These are phyloP conservation scores for Torulaspora globosa DNA, from an alignment of 1,139 yeast species.

Conservation along the genomic window DNA sequence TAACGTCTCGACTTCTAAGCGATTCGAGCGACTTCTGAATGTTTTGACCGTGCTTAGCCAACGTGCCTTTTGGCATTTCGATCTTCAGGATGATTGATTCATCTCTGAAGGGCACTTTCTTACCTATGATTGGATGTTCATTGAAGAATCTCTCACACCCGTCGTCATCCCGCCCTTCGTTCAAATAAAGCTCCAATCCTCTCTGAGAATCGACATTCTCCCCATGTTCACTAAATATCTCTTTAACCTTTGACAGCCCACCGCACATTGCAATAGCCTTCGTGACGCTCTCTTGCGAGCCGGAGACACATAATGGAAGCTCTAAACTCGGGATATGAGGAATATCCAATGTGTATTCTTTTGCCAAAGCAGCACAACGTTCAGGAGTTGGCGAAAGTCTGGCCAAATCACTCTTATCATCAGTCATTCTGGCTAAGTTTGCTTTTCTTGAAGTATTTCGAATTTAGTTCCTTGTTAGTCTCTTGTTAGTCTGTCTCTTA, in stretches of 20 bases:
- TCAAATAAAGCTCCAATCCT: slow-evolving; percentile 55
- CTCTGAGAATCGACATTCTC: slow-evolving; percentile 52
- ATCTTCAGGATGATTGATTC: slow-evolving; percentile 70
- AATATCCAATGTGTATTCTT: slow-evolving; percentile 57
- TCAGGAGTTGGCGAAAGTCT: slow-evolving; percentile 16
- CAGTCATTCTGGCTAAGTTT: slow-evolving; percentile 1
- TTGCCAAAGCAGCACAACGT: slow-evolving; percentile 39
- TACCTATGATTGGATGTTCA: slow-evolving; percentile 75
- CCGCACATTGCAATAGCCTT: slow-evolving; percentile 76
- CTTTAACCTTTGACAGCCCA: slow-evolving; percentile 49
- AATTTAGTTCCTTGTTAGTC: background rate
- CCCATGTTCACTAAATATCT: slow-evolving; percentile 38
- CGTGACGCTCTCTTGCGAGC: slow-evolving; percentile 44
- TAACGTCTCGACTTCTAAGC: slow-evolving; percentile 35
- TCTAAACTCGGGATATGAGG: slow-evolving; percentile 79
- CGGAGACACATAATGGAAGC: slow-evolving; percentile 63
- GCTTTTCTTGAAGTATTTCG: background rate
- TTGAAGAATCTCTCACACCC: slow-evolving; percentile 36
- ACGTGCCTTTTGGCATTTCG: slow-evolving; percentile 59
- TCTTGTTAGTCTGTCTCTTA: background rate
- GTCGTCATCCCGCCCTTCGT: slow-evolving; percentile 20
- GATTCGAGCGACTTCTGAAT: slow-evolving; percentile 49
- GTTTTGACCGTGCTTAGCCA: slow-evolving; percentile 47
- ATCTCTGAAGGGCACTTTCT: slow-evolving; percentile 40
- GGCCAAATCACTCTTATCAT: slow-evolving; percentile 3